Percentiles rank a stretch among this genome's conserved stretches.
Evolutionary conservation across 176 grass and related monocot genomes (phyloP).

Genomic region (Echinochloa phyllopogon): DNA sequence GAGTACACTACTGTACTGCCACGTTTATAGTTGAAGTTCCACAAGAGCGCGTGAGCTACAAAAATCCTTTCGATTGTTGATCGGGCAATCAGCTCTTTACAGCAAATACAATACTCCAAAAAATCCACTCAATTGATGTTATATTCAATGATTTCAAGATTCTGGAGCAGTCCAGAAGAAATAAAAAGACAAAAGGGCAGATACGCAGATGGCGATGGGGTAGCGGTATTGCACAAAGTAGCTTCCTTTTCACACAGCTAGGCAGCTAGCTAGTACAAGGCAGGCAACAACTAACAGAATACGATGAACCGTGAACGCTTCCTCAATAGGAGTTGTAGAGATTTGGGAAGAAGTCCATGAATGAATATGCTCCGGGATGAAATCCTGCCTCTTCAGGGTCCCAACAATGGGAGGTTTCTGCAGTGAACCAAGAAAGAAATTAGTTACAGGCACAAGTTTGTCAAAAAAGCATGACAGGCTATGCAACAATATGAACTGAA

Average conservation of each 20-base stretch:
- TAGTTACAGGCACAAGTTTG: not conserved
- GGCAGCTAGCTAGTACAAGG: not conserved
- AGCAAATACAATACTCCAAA: not conserved
- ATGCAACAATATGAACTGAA: not conserved
- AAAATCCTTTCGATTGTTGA: not conserved
- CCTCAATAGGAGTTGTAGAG: constrained; percentile 49
- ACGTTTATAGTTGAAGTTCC: not conserved
- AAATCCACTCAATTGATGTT: no score
- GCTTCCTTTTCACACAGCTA: constrained; percentile 5
- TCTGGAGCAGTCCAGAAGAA: not conserved
- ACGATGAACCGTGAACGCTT: not conserved
- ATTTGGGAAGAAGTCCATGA: constrained; percentile 77
- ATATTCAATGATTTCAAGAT: not conserved
- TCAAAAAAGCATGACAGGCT: not conserved
- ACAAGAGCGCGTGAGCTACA: not conserved
- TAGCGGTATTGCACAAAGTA: constrained; percentile 28
- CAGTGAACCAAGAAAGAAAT: constrained; percentile 30
- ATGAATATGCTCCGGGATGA: constrained; percentile 85
- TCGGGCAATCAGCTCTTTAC: not conserved
- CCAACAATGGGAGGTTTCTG: constrained; percentile 90
- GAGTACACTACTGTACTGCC: not conserved
- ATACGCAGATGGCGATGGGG: not conserved
- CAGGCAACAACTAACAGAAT: not conserved
- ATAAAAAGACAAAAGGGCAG: not conserved
- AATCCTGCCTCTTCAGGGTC: constrained; percentile 87